phyloP scores from a whole-genome alignment of 768 basidiomycete genomes.

The Tephrocybe sp. region DNA sequence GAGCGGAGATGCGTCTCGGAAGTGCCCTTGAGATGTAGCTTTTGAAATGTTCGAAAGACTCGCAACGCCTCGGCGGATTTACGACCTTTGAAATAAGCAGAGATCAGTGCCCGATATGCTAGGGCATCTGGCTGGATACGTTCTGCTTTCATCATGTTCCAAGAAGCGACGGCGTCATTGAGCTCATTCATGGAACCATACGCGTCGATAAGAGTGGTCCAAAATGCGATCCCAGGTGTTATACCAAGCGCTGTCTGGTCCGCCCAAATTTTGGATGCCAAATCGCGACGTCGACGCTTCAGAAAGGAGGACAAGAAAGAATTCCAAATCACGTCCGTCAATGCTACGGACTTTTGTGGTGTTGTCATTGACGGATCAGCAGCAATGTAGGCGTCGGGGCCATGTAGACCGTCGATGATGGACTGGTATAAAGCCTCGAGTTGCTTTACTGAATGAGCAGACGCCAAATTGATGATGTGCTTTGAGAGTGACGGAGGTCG shows the following conservation, averaged over 20 bases:
- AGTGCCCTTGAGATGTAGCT: conserved; percentile 22
- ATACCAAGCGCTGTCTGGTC: conserved; percentile 54
- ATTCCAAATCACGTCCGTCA: conserved; percentile 61
- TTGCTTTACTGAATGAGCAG: conserved; percentile 23
- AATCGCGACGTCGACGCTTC: conserved; percentile 47
- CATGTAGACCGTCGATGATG: conserved; percentile 49
- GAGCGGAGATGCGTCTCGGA: conserved; percentile 29
- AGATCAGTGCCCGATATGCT: conserved; percentile 69
- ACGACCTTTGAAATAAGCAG: conserved; percentile 52
- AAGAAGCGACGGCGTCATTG: conserved; percentile 54
- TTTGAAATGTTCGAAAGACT: conserved; percentile 51
- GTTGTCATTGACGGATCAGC: conserved; percentile 36
- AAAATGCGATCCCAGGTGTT: conserved; percentile 52
- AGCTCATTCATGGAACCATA: conserved; percentile 51
- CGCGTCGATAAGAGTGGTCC: conserved; percentile 71
- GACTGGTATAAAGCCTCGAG: conserved; percentile 50
- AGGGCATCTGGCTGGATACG: conserved; percentile 57
- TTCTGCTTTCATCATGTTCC: conserved; percentile 60
- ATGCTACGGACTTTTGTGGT: conserved; percentile 38
- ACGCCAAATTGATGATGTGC: conserved; percentile 47
- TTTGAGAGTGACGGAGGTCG: conserved; percentile 47
- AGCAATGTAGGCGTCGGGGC: conserved; percentile 53
- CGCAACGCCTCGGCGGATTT: conserved; percentile 49
- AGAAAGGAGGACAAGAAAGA: conserved; percentile 67
- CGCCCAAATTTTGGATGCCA: conserved; percentile 66